These are phyloP conservation scores for Colletotrichum lentis DNA, from an alignment of 2,329 filamentous ascomycete species.

Conservation along the genomic window DNA sequence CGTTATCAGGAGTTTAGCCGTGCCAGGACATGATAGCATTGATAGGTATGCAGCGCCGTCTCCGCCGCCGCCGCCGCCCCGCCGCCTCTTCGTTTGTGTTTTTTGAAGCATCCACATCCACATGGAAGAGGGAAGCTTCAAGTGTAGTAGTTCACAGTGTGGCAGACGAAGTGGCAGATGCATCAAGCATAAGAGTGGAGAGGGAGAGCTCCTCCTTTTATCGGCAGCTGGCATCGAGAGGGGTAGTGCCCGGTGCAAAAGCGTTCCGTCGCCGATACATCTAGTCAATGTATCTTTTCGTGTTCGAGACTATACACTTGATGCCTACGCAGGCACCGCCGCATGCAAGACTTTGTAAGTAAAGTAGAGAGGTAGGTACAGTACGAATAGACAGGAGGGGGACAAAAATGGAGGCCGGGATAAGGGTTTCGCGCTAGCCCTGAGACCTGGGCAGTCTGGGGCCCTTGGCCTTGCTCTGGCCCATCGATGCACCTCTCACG, in stretches of 20 bases:
- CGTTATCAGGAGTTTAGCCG: background rate
- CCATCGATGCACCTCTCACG: background rate
- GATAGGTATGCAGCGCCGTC: background rate
- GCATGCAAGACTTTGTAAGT: background rate
- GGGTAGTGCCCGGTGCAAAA: background rate
- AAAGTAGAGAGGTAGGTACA: background rate
- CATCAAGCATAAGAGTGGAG: background rate
- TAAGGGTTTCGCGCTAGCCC: conserved; percentile 7
- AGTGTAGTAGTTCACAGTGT: background rate
- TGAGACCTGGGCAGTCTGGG: background rate
- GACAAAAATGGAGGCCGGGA: conserved; percentile 12
- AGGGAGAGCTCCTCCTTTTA: background rate
- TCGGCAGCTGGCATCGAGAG: conserved; percentile 3
- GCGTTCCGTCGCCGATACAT: background rate
- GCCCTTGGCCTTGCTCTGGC: conserved; percentile 4
- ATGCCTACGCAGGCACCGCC: background rate
- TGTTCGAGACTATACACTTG: background rate
- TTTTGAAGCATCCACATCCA: conserved; percentile 10
- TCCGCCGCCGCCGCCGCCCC: background rate
- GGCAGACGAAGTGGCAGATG: background rate
- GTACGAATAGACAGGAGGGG: background rate
- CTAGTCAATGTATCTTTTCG: background rate
- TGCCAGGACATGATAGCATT: background rate
- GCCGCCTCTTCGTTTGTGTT: background rate
- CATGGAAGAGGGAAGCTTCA: background rate